A percentile compares a stretch with the other conserved stretches of the same genome.
These are phyloP conservation scores for Capsicum chinense DNA, from an alignment of 257 asterid genomes.

Conservation along the genomic window DNA sequence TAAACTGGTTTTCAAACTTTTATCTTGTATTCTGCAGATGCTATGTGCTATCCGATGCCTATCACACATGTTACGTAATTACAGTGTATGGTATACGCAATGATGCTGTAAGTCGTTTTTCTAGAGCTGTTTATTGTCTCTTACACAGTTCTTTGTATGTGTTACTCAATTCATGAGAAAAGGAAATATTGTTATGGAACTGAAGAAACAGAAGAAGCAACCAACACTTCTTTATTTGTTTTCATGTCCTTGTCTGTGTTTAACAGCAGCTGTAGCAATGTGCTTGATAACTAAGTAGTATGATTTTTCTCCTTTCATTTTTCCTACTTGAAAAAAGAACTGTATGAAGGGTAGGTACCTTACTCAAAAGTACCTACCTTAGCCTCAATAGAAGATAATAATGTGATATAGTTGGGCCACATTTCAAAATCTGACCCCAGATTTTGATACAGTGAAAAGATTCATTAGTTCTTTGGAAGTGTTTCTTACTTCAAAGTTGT, in stretches of 20 bases:
- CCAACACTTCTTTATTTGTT: background rate
- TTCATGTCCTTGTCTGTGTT: slow-evolving; percentile 15
- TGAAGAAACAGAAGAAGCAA: slow-evolving; percentile 1
- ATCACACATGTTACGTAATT: slow-evolving; percentile 65
- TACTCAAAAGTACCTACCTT: background rate
- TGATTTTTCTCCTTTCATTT: background rate
- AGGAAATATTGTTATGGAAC: background rate
- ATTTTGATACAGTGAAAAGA: slow-evolving; percentile 8
- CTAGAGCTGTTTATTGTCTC: background rate
- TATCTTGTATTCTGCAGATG: slow-evolving; percentile 52
- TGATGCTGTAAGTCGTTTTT: slow-evolving; percentile 65
- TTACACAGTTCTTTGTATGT: background rate
- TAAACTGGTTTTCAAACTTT: background rate
- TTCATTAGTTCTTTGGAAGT: slow-evolving; percentile 13
- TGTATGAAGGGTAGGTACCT: background rate
- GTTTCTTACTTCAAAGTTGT: slow-evolving; percentile 22
- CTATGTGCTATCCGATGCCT: slow-evolving; percentile 81
- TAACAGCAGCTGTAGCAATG: background rate
- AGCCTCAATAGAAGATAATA: background rate
- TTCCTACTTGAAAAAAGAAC: background rate
- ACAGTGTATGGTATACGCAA: slow-evolving; percentile 70
- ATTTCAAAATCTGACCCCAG: slow-evolving; percentile 3
- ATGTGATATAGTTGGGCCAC: background rate
- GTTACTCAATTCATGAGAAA: background rate
- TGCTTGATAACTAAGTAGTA: background rate